Evolutionary conservation across 495 filamentous ascomycete species (phyloP).

Genomic region (Chaetomium fimeti): DNA sequence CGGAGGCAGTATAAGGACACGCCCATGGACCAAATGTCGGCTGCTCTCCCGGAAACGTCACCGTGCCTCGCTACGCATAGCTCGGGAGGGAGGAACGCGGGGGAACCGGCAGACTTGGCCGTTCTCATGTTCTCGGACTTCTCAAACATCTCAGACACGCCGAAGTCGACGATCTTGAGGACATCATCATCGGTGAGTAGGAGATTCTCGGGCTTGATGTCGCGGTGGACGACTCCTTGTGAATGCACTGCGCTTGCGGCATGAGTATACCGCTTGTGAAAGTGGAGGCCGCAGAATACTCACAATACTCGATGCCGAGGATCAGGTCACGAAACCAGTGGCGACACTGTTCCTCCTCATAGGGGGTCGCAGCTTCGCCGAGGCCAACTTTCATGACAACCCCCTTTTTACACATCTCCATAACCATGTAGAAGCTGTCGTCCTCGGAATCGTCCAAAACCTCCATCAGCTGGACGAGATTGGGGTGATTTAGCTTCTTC

Average conservation of each 20-base stretch:
- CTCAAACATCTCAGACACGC: conserved; percentile 97
- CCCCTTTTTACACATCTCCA: conserved; percentile 98
- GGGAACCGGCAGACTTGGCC: conserved; percentile 90
- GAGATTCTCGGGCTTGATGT: conserved; percentile 98
- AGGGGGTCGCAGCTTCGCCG: conserved; percentile 79
- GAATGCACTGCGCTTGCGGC: conserved; percentile 62
- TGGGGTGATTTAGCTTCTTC: conserved; percentile 95
- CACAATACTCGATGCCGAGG: conserved; percentile 89
- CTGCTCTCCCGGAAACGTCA: conserved; percentile 81
- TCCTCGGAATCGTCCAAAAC: conserved; percentile 94
- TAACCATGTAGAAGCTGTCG: conserved; percentile 95
- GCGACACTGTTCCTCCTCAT: conserved; percentile 78
- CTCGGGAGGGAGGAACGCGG: conserved; percentile 92
- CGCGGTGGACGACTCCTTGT: conserved; percentile 92
- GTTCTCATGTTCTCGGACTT: conserved; percentile 88
- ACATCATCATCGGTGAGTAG: conserved; percentile 86
- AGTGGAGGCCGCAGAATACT: conserved; percentile 33
- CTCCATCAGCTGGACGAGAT: conserved; percentile 88
- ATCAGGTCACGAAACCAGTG: conserved; percentile 96
- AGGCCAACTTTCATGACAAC: conserved; percentile 95
- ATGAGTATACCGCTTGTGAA: not conserved
- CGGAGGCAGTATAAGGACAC: conserved; percentile 89
- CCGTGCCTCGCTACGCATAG: conserved; percentile 87
- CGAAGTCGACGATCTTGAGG: conserved; percentile 96
- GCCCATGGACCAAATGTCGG: conserved; percentile 99